Evolutionary conservation across 2,329 filamentous ascomycete species (phyloP).

Genomic region (Juglanconis sp.): DNA sequence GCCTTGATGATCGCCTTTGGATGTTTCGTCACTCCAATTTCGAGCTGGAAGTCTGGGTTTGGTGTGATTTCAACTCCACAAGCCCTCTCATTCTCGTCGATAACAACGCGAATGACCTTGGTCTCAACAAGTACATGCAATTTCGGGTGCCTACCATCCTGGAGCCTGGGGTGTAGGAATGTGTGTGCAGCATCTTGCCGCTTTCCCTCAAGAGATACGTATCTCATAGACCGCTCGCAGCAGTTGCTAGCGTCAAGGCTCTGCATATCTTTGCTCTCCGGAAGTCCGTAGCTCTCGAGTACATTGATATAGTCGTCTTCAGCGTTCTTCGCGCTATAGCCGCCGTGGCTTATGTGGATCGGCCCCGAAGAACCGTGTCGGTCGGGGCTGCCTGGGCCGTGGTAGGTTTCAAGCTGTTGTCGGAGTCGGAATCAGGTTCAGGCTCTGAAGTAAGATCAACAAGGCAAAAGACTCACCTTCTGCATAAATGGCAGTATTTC

Average conservation of each 20-base stretch:
- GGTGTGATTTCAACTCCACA: conserved; percentile 48
- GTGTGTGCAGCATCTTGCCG: conserved; percentile 30
- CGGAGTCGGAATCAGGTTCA: too few relatives aligned
- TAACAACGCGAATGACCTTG: conserved; percentile 46
- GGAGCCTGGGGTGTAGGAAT: conserved; percentile 42
- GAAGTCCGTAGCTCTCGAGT: conserved; percentile 41
- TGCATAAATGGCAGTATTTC: conserved; percentile 46
- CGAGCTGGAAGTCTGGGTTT: conserved; percentile 34
- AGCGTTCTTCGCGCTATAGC: conserved; percentile 34
- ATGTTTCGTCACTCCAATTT: conserved; percentile 23
- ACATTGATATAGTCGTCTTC: conserved; percentile 44
- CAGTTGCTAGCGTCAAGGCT: conserved; percentile 40
- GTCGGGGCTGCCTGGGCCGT: conserved; percentile 22
- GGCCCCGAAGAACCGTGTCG: conserved; percentile 46
- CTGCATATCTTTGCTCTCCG: conserved; percentile 47
- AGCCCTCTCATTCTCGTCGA: conserved; percentile 44
- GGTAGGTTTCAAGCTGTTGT: conserved; percentile 22
- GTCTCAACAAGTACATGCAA: conserved; percentile 53
- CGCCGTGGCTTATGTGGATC: conserved; percentile 45
- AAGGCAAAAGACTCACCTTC: conserved; percentile 29
- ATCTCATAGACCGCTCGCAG: conserved; percentile 27
- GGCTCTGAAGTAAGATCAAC: too few relatives aligned
- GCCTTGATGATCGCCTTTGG: conserved; percentile 37
- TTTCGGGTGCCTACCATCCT: conserved; percentile 45
- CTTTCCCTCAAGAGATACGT: conserved; percentile 34